phyloP scores from a whole-genome alignment of 2,329 filamentous ascomycete species.

The Cladorrhinum sp. region DNA sequence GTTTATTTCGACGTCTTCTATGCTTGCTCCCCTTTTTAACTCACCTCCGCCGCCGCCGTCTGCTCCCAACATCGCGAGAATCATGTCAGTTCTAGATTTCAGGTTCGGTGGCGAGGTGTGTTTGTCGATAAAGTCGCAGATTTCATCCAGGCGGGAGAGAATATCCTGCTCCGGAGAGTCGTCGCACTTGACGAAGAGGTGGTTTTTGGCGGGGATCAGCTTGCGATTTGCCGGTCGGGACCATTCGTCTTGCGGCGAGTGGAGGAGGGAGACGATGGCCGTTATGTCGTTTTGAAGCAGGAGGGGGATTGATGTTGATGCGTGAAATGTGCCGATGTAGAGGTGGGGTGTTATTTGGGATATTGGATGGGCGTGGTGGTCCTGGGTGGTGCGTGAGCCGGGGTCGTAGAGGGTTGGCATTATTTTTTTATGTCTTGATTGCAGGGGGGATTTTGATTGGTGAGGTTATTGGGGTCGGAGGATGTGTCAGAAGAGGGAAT shows the following conservation, averaged over 20 bases:
- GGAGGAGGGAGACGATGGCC: slow-evolving; percentile 22
- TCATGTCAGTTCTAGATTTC: not conserved
- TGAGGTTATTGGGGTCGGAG: too few species aligned
- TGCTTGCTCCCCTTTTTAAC: not conserved
- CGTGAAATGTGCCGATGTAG: slow-evolving; percentile 20
- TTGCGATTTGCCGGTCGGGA: slow-evolving; percentile 6
- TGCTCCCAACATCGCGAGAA: too few species aligned
- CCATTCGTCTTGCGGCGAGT: slow-evolving; percentile 8
- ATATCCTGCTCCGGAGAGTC: slow-evolving; percentile 19
- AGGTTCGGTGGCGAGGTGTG: slow-evolving; percentile 1
- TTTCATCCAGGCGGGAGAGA: slow-evolving; percentile 4
- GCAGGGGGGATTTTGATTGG: too few species aligned
- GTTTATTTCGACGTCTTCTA: not conserved
- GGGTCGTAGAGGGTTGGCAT: too few species aligned
- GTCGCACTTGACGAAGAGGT: slow-evolving; percentile 17
- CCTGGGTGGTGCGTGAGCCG: too few species aligned
- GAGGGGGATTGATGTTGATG: slow-evolving; percentile 10
- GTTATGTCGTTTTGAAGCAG: slow-evolving; percentile 21
- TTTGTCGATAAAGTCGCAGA: slow-evolving; percentile 27
- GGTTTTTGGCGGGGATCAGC: slow-evolving; percentile 12
- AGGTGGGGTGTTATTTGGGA: slow-evolving; percentile 21
- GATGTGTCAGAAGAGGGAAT: too few species aligned
- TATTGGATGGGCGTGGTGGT: slow-evolving; percentile 6
- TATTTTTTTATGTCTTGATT: too few species aligned
- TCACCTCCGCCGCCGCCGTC: not conserved